These are phyloP conservation scores for Hypoxylon intermedium DNA, from an alignment of 495 filamentous ascomycete species.

Conservation along the genomic window DNA sequence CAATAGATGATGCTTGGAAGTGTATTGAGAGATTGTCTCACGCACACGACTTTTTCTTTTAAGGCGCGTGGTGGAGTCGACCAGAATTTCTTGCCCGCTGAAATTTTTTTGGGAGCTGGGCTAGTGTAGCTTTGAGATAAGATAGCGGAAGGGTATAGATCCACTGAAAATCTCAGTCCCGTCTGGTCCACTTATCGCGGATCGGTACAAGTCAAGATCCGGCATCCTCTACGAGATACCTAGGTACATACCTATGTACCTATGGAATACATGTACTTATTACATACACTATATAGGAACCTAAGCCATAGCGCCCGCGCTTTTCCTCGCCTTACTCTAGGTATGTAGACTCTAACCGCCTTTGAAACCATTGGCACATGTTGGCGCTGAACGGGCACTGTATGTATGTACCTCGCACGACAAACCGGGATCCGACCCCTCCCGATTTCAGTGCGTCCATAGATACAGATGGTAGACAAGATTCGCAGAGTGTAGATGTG, in stretches of 20 bases:
- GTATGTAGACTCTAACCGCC: no score
- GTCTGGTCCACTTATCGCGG: background rate
- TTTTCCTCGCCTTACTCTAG: background rate
- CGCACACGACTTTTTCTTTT: slow-evolving; percentile 17
- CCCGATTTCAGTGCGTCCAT: background rate
- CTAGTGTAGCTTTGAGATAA: background rate
- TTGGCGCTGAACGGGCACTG: background rate
- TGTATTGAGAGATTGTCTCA: slow-evolving; percentile 31
- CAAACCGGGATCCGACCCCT: background rate
- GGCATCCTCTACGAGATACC: no score
- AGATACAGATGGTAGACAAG: no score
- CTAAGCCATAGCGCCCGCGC: background rate
- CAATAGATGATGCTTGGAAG: slow-evolving; percentile 11
- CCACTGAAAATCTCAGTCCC: background rate
- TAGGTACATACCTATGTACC: no score
- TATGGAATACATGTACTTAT: background rate
- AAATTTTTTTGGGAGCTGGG: slow-evolving; percentile 24
- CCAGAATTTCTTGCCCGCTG: slow-evolving; percentile 29
- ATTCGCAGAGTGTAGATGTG: no score
- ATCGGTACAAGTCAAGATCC: background rate
- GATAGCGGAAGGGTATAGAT: no score
- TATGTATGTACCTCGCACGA: background rate
- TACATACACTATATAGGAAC: no score
- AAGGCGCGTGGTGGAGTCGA: slow-evolving; percentile 35
- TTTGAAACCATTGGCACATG: background rate